Base-by-base conservation (phyloP, 2,329 filamentous ascomycete species). In the Fusarium incarnatum region DNA sequence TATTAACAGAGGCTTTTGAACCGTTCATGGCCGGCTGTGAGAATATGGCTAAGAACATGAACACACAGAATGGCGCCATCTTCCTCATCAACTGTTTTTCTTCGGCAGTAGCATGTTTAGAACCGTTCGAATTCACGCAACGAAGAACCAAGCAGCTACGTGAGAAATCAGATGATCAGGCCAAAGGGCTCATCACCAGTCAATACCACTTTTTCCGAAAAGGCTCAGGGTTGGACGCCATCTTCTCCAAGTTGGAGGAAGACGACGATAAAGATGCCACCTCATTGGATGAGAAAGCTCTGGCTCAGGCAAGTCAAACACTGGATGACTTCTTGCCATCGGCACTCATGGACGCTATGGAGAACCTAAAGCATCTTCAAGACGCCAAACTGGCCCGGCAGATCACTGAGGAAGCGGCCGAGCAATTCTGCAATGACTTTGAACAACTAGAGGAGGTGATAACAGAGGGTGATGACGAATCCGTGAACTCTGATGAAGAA, bases 311-410 rank as follows among this genome's bases (percentile, higher is more conserved):
- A 4, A 93, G 93, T 73, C 92, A 94, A 74, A 87, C 86, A 42
- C 84, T 99, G 9, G 96, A 99, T 76, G 90, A 94, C 65, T 99
- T 98, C 81, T 83, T 99, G 25, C 94, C 96, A 0, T 97, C 94
- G 2, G 96, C 95, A 5, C 85, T 97, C 30, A 95, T 98, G 85
- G 96, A 99, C 77, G 94, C 94, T 5, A 89, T 93, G 73, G 92
- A 96, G 53, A 93, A 94, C 64, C 80, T 98, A 27, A 91, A 91
- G 69, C 84, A 88, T 44, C 81, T 99, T 3, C 89, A 92, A 67
- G 92, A 93, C 74, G 88, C 92, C 2, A 85, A 85, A 13, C 82
- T 97, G 60, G 91, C 92, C 16, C 88, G 93, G 49, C 85, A 90
- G 48, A 88, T 97, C 50, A 96, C 93, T 0, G 93, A 97, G 73